phyloP scores from a whole-genome alignment of 495 filamentous ascomycete species.

The Neurospora pannonica region DNA sequence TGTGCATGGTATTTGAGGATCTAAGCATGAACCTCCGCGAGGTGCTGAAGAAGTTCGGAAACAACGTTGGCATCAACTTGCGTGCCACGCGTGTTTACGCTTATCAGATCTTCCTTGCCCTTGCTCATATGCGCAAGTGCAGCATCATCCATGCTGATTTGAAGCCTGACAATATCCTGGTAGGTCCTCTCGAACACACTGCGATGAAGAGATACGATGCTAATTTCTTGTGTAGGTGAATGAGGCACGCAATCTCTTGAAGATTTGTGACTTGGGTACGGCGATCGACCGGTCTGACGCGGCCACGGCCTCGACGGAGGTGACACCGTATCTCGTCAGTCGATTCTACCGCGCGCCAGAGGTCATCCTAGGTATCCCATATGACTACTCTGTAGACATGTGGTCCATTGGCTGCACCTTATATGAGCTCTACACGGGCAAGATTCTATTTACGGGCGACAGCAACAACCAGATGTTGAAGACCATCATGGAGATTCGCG shows the following conservation, averaged over 20 bases:
- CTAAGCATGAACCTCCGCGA: conserved; percentile 88
- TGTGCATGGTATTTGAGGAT: conserved; percentile 96
- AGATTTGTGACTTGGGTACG: conserved; percentile 92
- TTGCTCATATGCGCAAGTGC: conserved; percentile 78
- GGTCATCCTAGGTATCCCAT: conserved; percentile 90
- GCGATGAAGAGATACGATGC: neutral
- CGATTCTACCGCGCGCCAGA: conserved; percentile 96
- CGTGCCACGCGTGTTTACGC: conserved; percentile 80
- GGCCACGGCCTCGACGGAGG: conserved; percentile 58
- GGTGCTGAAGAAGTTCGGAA: conserved; percentile 94
- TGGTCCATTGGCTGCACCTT: conserved; percentile 97
- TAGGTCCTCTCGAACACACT: conserved; percentile 16
- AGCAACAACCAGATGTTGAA: conserved; percentile 98
- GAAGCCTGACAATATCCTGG: conserved; percentile 94
- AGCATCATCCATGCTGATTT: conserved; percentile 91
- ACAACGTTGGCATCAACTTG: conserved; percentile 82
- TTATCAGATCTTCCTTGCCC: conserved; percentile 84
- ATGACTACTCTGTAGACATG: conserved; percentile 89
- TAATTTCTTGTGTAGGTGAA: conserved; percentile 48
- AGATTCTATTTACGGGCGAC: conserved; percentile 89
- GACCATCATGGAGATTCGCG: conserved; percentile 90
- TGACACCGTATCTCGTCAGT: conserved; percentile 88
- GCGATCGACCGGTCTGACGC: conserved; percentile 77
- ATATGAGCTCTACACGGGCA: conserved; percentile 94
- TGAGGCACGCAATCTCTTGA: conserved; percentile 73